Evolutionary conservation across 441 rosid species (phyloP).

Genomic region (Corymbia calophylla): DNA sequence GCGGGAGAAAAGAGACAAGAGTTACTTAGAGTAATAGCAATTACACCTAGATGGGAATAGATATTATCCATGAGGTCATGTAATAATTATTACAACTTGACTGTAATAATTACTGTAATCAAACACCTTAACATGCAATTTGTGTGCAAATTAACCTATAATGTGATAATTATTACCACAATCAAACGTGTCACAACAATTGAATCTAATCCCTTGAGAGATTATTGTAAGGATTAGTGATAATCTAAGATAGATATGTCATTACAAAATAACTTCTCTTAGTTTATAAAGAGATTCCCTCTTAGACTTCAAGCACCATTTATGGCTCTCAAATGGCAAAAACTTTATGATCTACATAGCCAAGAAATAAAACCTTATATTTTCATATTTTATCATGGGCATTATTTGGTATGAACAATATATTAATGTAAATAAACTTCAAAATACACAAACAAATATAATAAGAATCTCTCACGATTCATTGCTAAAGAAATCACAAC

Average conservation of each 20-base stretch:
- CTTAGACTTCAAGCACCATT: neutral
- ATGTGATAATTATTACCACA: neutral
- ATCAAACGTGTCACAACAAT: neutral
- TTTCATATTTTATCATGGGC: neutral
- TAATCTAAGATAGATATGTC: neutral
- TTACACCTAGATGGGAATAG: neutral
- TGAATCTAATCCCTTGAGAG: neutral
- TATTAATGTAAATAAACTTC: neutral
- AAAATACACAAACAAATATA: neutral
- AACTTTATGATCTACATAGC: neutral
- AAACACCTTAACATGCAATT: neutral
- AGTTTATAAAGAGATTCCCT: neutral
- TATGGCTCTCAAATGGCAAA: neutral
- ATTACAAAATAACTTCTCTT: neutral
- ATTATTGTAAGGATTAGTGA: neutral
- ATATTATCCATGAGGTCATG: neutral
- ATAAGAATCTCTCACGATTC: neutral
- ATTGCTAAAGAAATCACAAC: neutral
- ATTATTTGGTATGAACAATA: neutral
- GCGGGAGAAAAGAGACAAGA: neutral
- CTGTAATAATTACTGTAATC: neutral
- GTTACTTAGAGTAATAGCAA: neutral
- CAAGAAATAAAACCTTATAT: neutral
- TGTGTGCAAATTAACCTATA: neutral
- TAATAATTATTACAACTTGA: neutral